A percentile compares a stretch with the other conserved stretches of the same genome.
Evolutionary conservation across 768 basidiomycete genomes (phyloP).

Genomic region (Grammothele lineata): DNA sequence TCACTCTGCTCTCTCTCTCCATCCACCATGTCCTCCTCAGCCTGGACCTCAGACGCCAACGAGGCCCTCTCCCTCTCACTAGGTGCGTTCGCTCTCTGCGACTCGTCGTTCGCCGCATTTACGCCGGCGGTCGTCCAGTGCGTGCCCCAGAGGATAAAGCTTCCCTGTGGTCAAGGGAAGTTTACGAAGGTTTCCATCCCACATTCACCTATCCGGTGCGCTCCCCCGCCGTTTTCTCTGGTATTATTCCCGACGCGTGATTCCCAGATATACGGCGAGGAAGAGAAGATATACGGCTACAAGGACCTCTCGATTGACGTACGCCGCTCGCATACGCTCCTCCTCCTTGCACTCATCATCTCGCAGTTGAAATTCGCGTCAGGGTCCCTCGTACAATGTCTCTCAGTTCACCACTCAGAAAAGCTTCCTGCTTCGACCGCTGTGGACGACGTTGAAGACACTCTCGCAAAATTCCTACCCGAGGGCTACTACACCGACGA

Average conservation of each 20-base stretch:
- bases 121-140: constrained; percentile 38
- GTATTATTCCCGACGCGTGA: background rate
- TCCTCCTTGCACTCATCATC: background rate
- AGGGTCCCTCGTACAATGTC: constrained; percentile 75
- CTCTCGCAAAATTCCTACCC: constrained; percentile 73
- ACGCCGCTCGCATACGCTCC: constrained; percentile 22
- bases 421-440: constrained; percentile 63
- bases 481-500: constrained; percentile 74
- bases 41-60: constrained; percentile 81
- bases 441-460: constrained; percentile 84
- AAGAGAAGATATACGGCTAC: constrained; percentile 96
- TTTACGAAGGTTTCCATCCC: constrained; percentile 72
- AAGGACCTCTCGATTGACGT: constrained; percentile 81
- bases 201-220: constrained; percentile 89
- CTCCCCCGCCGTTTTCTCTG: background rate
- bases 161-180: constrained; percentile 49
- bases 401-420: constrained; percentile 62
- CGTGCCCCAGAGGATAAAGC: constrained; percentile 66
- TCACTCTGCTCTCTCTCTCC: constrained; percentile 8
- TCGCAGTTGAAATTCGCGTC: constrained; percentile 80
- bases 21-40: constrained; percentile 20
- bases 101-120: constrained; percentile 5
- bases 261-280: constrained; percentile 85
- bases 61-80: constrained; percentile 72
- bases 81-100: constrained; percentile 40